Conservation (phyloP, 768 basidiomycete genomes). For the Hemileccinum rubropunctum region DNA sequence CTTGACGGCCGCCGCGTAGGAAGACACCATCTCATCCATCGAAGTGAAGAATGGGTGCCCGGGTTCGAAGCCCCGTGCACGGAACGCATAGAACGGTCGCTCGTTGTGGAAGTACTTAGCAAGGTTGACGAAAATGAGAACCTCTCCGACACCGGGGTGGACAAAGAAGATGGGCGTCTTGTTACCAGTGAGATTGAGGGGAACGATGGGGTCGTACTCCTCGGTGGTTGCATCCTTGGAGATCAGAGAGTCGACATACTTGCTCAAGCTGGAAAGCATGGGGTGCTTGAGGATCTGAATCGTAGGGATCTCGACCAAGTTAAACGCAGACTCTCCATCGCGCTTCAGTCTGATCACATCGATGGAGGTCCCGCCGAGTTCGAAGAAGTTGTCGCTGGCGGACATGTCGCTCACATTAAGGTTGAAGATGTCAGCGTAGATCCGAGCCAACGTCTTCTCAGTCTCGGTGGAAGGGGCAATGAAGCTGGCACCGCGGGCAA, state of each 20-base stretch:
- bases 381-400: slow-evolving; percentile 37
- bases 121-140: slow-evolving; percentile 41
- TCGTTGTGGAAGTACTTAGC: slow-evolving; percentile 40
- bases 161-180: slow-evolving; percentile 45
- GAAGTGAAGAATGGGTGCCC: slow-evolving; percentile 35
- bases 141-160: slow-evolving; percentile 43
- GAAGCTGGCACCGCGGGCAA: slow-evolving; percentile 23
- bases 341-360: slow-evolving; percentile 34
- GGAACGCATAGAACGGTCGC: slow-evolving; percentile 43
- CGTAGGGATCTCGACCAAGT: slow-evolving; percentile 34
- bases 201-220: slow-evolving; percentile 42
- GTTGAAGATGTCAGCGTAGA: slow-evolving; percentile 33
- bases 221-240: slow-evolving; percentile 15
- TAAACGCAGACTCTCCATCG: slow-evolving; percentile 27
- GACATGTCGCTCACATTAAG: slow-evolving; percentile 21
- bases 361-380: slow-evolving; percentile 42
- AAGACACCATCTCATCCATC: slow-evolving; percentile 40
- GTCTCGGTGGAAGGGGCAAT: slow-evolving; percentile 21
- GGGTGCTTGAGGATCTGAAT: slow-evolving; percentile 39
- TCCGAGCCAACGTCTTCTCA: slow-evolving; percentile 29
- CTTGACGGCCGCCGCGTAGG: slow-evolving; percentile 36
- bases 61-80: slow-evolving; percentile 43
- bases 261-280: slow-evolving; percentile 28
- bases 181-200: slow-evolving; percentile 35
- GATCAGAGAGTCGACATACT: slow-evolving; percentile 30